These are phyloP conservation scores for Fraxinus angustifolia DNA, from an alignment of 305 asterid species.

Conservation along the genomic window DNA sequence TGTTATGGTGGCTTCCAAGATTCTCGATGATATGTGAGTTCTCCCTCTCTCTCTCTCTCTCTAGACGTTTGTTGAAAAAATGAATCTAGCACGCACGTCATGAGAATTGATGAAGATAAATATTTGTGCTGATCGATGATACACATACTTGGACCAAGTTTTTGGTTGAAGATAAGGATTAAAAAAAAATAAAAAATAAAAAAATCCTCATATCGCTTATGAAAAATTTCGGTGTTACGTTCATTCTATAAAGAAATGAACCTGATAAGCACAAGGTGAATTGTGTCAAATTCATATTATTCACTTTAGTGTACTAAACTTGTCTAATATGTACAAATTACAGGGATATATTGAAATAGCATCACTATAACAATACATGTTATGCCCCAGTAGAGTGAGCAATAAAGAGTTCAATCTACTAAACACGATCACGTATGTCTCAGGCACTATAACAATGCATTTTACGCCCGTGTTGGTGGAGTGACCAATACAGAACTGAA, in stretches of 20 bases:
- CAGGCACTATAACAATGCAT: constrained; percentile 79
- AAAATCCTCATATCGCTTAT: neutral
- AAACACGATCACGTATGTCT: neutral
- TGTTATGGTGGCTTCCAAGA: constrained; percentile 86
- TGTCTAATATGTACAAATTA: too few relatives aligned
- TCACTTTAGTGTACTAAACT: neutral
- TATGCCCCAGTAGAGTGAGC: neutral
- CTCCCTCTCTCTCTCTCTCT: neutral
- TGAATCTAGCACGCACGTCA: neutral
- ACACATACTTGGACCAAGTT: neutral
- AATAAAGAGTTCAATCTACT: neutral
- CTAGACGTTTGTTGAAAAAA: neutral
- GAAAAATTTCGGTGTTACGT: neutral
- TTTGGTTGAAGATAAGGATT: neutral
- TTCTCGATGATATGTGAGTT: constrained; percentile 78
- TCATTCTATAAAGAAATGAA: neutral
- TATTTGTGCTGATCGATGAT: neutral
- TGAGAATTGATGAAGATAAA: neutral
- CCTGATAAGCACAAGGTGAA: neutral
- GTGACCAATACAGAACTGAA: constrained; percentile 66
- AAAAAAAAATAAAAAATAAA: too few relatives aligned
- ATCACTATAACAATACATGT: neutral
- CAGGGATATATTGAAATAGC: neutral
- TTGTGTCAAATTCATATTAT: too few relatives aligned
- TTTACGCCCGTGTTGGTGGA: constrained; percentile 87